phyloP scores from a whole-genome alignment of 306 rosid species.

The Cucurbita maxima region DNA sequence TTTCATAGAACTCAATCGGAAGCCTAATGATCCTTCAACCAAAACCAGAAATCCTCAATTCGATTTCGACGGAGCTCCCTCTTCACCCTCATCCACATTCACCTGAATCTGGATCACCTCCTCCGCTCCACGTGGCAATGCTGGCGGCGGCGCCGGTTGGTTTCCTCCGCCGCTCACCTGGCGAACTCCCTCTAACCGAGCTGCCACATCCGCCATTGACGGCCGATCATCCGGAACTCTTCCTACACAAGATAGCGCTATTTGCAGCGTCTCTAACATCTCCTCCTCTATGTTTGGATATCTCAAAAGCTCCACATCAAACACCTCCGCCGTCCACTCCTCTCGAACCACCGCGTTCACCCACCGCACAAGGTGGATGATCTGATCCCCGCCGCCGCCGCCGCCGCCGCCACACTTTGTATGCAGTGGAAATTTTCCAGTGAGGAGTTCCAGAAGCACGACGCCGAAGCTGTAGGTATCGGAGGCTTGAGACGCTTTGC shows the following conservation, averaged over 20 bases:
- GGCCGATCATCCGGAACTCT: constrained; percentile 81
- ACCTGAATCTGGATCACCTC: constrained; percentile 18
- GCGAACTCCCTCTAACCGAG: constrained; percentile 54
- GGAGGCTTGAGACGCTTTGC: constrained; percentile 50
- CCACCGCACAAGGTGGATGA: constrained; percentile 84
- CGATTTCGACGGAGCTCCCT: constrained; percentile 16
- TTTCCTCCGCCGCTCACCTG: constrained; percentile 22
- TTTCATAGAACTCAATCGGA: background rate
- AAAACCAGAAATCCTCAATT: background rate
- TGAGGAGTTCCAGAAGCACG: constrained; percentile 71
- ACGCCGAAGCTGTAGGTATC: constrained; percentile 85
- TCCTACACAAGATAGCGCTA: constrained; percentile 70
- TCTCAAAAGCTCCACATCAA: constrained; percentile 66
- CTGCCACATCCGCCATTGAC: constrained; percentile 43
- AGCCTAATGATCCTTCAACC: background rate
- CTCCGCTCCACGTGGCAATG: constrained; percentile 35
- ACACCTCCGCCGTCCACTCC: constrained; percentile 99
- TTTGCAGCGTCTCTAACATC: constrained; percentile 87
- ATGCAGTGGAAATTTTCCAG: constrained; percentile 64
- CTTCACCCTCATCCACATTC: constrained; percentile 13
- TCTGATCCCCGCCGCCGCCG: constrained; percentile 56
- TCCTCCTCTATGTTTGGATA: constrained; percentile 85
- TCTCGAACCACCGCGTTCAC: constrained; percentile 93
- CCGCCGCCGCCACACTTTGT: constrained; percentile 43
- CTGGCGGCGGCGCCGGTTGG: constrained; percentile 25